Conservation (phyloP, 345 rosid genomes). For the Trapa incisa region DNA sequence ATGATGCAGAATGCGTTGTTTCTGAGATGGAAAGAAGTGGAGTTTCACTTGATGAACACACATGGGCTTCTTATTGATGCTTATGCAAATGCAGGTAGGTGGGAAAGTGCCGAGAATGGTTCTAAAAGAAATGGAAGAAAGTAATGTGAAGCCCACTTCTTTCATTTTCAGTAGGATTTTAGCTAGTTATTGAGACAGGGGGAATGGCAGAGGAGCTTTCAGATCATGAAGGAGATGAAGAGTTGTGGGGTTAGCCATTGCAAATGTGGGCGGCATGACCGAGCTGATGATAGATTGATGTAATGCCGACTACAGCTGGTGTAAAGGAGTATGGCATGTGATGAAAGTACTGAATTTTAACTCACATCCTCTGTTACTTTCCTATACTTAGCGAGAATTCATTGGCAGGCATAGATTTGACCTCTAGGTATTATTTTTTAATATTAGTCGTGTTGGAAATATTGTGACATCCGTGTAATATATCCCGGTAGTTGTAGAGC, state of each 20-base stretch:
- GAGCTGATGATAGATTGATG: conserved; percentile 73
- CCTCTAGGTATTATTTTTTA: too few relatives aligned
- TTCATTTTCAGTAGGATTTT: conserved; percentile 72
- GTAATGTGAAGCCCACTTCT: conserved; percentile 55
- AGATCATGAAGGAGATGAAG: conserved; percentile 87
- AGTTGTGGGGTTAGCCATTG: conserved; percentile 64
- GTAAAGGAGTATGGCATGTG: background rate
- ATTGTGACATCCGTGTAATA: too few relatives aligned
- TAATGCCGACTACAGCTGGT: conserved; percentile 4
- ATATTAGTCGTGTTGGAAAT: too few relatives aligned
- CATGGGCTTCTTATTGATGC: conserved; percentile 86
- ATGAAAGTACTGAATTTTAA: background rate
- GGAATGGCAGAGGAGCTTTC: conserved; percentile 90
- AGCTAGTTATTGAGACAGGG: conserved; percentile 71
- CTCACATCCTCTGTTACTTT: background rate
- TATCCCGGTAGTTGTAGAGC: too few relatives aligned
- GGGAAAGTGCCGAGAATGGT: conserved; percentile 96
- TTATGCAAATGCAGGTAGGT: conserved; percentile 73
- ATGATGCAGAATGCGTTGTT: conserved; percentile 67
- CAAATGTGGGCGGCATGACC: conserved; percentile 56
- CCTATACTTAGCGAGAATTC: background rate
- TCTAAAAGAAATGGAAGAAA: conserved; percentile 86
- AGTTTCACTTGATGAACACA: conserved; percentile 72
- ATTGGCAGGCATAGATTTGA: background rate
- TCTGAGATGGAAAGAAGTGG: conserved; percentile 86